Percentiles rank a stretch among this genome's conserved stretches.
These are phyloP conservation scores for Candolleomyces eurysporus DNA, from an alignment of 768 basidiomycete species.

Conservation along the genomic window DNA sequence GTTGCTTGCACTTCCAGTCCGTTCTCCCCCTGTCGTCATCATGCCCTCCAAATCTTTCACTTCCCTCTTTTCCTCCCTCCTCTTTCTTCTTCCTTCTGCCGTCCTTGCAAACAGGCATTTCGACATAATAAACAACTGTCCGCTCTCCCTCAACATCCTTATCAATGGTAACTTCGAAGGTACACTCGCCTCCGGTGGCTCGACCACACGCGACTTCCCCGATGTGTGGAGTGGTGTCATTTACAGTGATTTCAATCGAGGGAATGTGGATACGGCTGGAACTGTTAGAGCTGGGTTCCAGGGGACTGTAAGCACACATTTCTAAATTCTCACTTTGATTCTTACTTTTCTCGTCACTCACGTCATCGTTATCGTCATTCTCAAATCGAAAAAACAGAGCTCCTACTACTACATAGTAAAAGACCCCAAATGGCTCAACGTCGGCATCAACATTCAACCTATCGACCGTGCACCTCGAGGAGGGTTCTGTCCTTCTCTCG, in stretches of 20 bases:
- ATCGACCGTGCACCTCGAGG: slow-evolving; percentile 15
- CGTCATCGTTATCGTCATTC: background rate
- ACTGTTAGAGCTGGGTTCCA: slow-evolving; percentile 23
- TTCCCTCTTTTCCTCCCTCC: background rate
- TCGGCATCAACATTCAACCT: slow-evolving; percentile 17
- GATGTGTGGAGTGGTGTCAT: slow-evolving; percentile 23
- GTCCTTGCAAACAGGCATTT: slow-evolving; percentile 13
- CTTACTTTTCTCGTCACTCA: too few species aligned
- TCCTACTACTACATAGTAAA: slow-evolving; percentile 25
- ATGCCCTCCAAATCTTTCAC: background rate
- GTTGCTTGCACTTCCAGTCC: too few species aligned
- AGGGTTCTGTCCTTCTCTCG: slow-evolving; percentile 20
- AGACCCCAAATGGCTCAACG: slow-evolving; percentile 24
- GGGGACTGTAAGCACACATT: slow-evolving; percentile 11
- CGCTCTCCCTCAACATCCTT: slow-evolving; percentile 17
- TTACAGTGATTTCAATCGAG: slow-evolving; percentile 23
- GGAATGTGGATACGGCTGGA: slow-evolving; percentile 18
- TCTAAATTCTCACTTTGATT: background rate
- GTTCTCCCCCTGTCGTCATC: background rate
- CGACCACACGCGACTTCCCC: slow-evolving; percentile 11
- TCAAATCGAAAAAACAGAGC: background rate
- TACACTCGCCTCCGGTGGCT: slow-evolving; percentile 16
- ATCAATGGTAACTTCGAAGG: slow-evolving; percentile 22
- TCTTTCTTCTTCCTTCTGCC: background rate
- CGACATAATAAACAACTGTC: slow-evolving; percentile 25